These are phyloP conservation scores for Populus hybrid DNA, from an alignment of 441 rosid species.

Conservation along the genomic window DNA sequence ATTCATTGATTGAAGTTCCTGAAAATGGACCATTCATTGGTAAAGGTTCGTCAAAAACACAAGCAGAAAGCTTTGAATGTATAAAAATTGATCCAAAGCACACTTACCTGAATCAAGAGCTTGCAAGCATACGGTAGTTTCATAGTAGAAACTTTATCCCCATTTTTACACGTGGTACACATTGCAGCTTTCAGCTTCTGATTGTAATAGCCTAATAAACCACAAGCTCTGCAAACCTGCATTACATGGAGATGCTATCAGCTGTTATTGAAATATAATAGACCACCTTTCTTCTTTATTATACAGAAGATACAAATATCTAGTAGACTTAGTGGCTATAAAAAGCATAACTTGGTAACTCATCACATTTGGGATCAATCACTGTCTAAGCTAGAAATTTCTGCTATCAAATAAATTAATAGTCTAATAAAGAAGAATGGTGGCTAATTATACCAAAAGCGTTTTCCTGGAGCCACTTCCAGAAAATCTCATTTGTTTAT, in stretches of 20 bases:
- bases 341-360: too few species aligned
- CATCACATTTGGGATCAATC: too few species aligned
- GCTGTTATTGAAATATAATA: not conserved
- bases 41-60: too few species aligned
- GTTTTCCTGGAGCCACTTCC: too few species aligned
- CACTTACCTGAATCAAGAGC: slow-evolving; percentile 79
- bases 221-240: slow-evolving; percentile 90
- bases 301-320: too few species aligned
- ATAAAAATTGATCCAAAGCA: not conserved
- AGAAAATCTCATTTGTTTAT: too few species aligned
- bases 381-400: too few species aligned
- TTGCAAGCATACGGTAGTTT: slow-evolving; percentile 95
- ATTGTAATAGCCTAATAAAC: slow-evolving; percentile 81
- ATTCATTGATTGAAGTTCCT: slow-evolving; percentile 93
- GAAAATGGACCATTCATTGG: slow-evolving; percentile 1
- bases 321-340: too few species aligned
- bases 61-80: not conserved
- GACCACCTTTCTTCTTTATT: slow-evolving; percentile 1
- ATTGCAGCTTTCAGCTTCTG: slow-evolving; percentile 71
- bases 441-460: too few species aligned
- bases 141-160: slow-evolving; percentile 77
- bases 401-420: too few species aligned
- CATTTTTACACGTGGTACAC: slow-evolving; percentile 81
- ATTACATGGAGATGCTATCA: slow-evolving; percentile 1
- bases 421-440: too few species aligned